Base-by-base conservation (phyloP, 2,329 filamentous ascomycete genomes). In the Alternaria rosae region DNA sequence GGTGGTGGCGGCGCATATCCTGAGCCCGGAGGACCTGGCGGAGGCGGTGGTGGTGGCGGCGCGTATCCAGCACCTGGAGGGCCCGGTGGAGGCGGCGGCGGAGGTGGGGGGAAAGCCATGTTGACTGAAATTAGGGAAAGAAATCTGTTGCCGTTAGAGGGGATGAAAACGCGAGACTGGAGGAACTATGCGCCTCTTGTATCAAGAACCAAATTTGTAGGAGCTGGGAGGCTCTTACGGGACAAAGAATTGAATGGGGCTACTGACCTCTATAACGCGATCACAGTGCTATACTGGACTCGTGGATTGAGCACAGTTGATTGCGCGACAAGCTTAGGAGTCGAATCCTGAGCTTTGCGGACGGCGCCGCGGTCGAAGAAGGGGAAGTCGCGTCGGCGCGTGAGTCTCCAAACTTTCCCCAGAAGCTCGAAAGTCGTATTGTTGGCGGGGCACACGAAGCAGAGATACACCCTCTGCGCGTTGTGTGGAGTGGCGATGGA, bases 1-100 rank as follows among this genome's bases (percentile, higher is more conserved):
- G 90, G 90, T n/a, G 90, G 89, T 26, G 89, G 89, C 30, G 90
- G 71, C 26, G 66, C 67, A 68, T 70, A 75, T 17, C 65, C 67
- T 44, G 68, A 64, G 12, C 70, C 74, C 42, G 71, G 70, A n/a
- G 70, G 67, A 10, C 70, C 72, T 56, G 74, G 70, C 6, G 73
- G 74, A 59, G 70, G 74, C 8, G 67, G 64, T 11, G 73, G 73
- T 13, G 71, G 71, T 70, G 88, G 75, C 23, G 69, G 71, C 23
- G 66, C 67, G 65, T 69, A 75, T 11, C 65, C 67, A 53, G 68
- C 62, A 13, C 70, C 73, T 43, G 72, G 70, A 13, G 70, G 67
- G 6, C 70, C 72, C 54, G 74, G 70, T 9, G 73, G 74, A 59
- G 70, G 74, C 12, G 68, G 65, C 13, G 73, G 73, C 10, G 71